Base-by-base conservation (phyloP, 805 yeast genomes). In the Hanseniaspora meyeri region DNA sequence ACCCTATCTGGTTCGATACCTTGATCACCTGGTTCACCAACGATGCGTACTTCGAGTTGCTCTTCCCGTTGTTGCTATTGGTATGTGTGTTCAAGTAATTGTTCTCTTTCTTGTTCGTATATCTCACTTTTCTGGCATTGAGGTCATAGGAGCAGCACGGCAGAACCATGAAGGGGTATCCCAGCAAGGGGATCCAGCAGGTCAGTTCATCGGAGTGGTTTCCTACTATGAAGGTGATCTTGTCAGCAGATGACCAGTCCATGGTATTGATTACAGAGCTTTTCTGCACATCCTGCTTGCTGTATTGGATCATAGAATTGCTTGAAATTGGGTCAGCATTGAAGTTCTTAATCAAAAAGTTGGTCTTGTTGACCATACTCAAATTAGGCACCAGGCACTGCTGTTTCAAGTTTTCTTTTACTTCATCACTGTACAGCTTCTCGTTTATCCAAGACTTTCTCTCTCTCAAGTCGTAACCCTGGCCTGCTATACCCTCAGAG, bases 171-270 rank as follows among this genome's bases (percentile, higher is more conserved):
- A 87, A 91, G 7, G 96, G 96, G 60, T 77, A 85, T 0, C 88
- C 89, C 11, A 91, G 70, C 11, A 91, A 71, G 3, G 97, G 97
- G 39, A 91, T 82, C 97, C 97, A 91, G 61, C 95, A 85, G 0
- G 97, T 90, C 57, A 91, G 74, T 66, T 91, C 97, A 67, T 91
- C 97, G 0, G 95, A 86, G 65, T 91, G 97, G 66, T 91, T 91
- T 1, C 97, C 97, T 47, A 91, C 89, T 38, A 90, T 69, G 63
- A 91, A 91, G 0, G 95, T 83, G 62, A 83, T 77, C 24, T 71
- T 66, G 2, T 38, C 19, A 19, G 43, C n/a, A 1, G 32, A 17
- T 16, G 17, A 8, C 57, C 57, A 53, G 9, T 46, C 32, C 45
- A 49, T 38, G 11, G 43, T 49, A 31, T 42, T 51, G 20, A 38